Evolutionary conservation across 192 early-diverging fungal genomes (phyloP), one percentile per base, ranked within the genome.

Genomic region (Lobosporangium transversale): DNA sequence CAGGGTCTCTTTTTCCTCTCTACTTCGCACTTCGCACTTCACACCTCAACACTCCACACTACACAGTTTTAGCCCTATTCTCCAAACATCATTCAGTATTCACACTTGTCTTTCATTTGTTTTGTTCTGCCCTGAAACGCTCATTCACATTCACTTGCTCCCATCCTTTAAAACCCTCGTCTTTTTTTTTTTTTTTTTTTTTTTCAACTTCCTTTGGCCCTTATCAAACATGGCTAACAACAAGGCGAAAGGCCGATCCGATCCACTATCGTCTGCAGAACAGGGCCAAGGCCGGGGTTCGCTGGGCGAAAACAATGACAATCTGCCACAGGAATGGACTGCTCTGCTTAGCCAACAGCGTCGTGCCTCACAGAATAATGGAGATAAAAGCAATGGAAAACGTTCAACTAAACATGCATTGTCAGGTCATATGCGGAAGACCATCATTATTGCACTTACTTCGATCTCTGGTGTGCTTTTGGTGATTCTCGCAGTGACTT

Each of bases 391-490:
- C n/a, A 24, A 18, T 24, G 8, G 10, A 9, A 65, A 60, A 24
- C 56, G 58, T 9, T 42, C 43, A 36, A 31, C 55, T 3, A 75
- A 75, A 40, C 27, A 44, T 10, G 56, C 50, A 2, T 44, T 75
- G 15, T 67, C 73, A 0, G 65, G 65, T 11, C 17, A 58, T 23
- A 32, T 42, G 30, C 58, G 60, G 35, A 75, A 80, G 52, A 43
- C 48, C 18, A 69, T 75, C 3, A 84, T 84, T 36, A 31, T 84
- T 14, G 8, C 45, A 0, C 58, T 81, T 23, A 48, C 76, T 2
- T 53, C 83, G n/a, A 36, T 79, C 47, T 68, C 83, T 9, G 71
- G 80, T 20, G 31, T 71, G 14, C 37, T 81, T 4, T 45, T 76
- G 45, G 44, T 76, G 12, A 49, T 66, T 30, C 53, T 76, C 9